Base-by-base conservation (phyloP, 345 rosid genomes). In the Brassica rapa region DNA sequence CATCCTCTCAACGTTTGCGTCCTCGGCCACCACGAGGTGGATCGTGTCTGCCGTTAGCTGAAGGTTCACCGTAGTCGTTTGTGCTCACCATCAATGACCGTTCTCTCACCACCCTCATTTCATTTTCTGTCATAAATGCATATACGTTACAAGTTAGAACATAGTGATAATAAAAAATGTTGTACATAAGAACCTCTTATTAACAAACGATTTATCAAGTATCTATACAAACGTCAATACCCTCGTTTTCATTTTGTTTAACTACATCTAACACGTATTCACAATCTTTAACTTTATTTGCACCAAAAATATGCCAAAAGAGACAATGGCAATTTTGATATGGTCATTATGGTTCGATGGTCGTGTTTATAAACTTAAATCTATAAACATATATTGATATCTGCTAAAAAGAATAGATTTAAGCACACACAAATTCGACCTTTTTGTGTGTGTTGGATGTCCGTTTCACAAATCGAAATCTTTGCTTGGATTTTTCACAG, bases 1-100 rank as follows among this genome's bases (percentile, higher is more conserved):
- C 6, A 55, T 11, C 24, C 1, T 21, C 66, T 81, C 68, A 81
- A 49, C 62, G 85, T 84, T 46, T 79, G 2, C 85, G 84, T 51
- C 56, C 80, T 72, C 41, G 43, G 57, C 70, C 71, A 14, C 86
- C 66, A 27, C 77, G 75, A 0, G 89, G 86, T 69, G 90, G 97
- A 66, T 88, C 87, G 21, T 89, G 93, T 60, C 85, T 85, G n/a
- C 4, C 84, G 81, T 88, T 92, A 0, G 96, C 91, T 0, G 86
- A 19, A 12, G 93, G 89, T 2, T 61, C 84, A 12, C 53, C 41
- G 66, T 90, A 90, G 73, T 92, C 97, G 62, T 84, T 63, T 29
- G 88, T 69, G 32, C 76, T 82, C 78, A 76, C 83, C 84, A 32
- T 76, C 76, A 90, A 60, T n/a, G 84, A 78, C 76, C 96, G 84